Base-by-base conservation (phyloP, 805 yeast species). In the Zygoascus flipseniorum region DNA sequence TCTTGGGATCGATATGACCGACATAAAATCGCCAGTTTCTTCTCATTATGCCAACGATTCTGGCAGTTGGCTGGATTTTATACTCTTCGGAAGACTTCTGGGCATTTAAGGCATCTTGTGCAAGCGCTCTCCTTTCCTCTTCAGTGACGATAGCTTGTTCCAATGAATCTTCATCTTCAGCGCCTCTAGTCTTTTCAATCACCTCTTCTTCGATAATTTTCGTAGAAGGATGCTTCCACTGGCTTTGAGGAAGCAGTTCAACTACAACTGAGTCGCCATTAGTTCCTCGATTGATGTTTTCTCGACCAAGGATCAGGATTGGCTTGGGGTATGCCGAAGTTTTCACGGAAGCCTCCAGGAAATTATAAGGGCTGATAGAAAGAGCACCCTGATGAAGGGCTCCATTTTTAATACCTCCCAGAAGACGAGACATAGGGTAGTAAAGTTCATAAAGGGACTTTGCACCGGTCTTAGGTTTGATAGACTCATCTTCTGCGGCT, bases 11-110 rank as follows among this genome's bases (percentile, higher is more conserved):
- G 57, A 93, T 76, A 68, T 90, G 97, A 13, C 99, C 99, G 41
- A 93, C 99, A 65, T 90, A 93, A 59, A 83, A 82, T 67, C 99
- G 80, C 99, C 99, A 93, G 56, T 92, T 87, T 69, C 99, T 79
- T 70, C 88, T 85, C 43, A 83, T 73, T 26, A 93, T 78, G 31
- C 96, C 95, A 11, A 93, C 97, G 37, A 93, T 86, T 60, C 81
- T 80, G 2, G 95, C 98, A 0, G 99, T 92, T n/a, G 98, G 99
- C 64, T 86, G 89, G 20, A 84, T 67, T 58, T 78, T 78, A 20
- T 67, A 69, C 16, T 72, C 77, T 2, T 71, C 75, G 31, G 61
- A 48, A 2, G 56, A 53, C 14, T 50, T 49, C 54, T 62, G 62
- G 11, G 65, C 68, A 31, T 83, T 85, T 32, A 80, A 73, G 0